Percentiles rank a stretch among this genome's conserved stretches.
Conservation (phyloP, 106 monocot genomes). For the Dioscorea dumetorum region DNA sequence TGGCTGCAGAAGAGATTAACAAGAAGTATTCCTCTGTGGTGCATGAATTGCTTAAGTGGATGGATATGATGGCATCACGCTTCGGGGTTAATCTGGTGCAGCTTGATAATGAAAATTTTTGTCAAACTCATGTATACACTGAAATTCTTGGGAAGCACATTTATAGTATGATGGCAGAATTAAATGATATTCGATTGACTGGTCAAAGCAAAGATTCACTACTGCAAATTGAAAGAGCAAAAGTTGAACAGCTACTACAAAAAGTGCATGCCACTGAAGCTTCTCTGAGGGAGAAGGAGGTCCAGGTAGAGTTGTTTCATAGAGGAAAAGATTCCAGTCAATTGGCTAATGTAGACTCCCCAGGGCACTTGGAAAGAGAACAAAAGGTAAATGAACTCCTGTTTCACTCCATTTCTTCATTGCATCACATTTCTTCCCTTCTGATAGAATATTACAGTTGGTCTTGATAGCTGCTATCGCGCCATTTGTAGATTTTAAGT, state of each 20-base stretch:
- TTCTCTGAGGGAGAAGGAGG: slow-evolving; percentile 41
- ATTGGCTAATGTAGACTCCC: slow-evolving; percentile 22
- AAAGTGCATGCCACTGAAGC: slow-evolving; percentile 48
- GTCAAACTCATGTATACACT: slow-evolving; percentile 29
- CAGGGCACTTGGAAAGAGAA: slow-evolving; percentile 54
- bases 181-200: slow-evolving; percentile 42
- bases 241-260: slow-evolving; percentile 40
- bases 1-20: slow-evolving; percentile 62
- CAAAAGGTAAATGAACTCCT: slow-evolving; percentile 38
- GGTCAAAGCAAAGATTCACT: slow-evolving; percentile 65
- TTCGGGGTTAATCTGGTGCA: slow-evolving; percentile 36
- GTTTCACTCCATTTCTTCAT: too few species aligned
- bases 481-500: too few species aligned
- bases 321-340: slow-evolving; percentile 23
- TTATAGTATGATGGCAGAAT: slow-evolving; percentile 37
- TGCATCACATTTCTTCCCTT: neutral
- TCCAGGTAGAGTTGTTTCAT: slow-evolving; percentile 26
- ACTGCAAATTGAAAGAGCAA: slow-evolving; percentile 64
- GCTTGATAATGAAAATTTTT: slow-evolving; percentile 27
- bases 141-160: slow-evolving; percentile 51
- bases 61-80: slow-evolving; percentile 37
- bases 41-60: slow-evolving; percentile 39
- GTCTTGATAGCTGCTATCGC: too few species aligned
- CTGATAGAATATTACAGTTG: too few species aligned
- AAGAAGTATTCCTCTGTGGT: slow-evolving; percentile 51